phyloP scores from a whole-genome alignment of 192 early-diverging fungal genomes.

The Umbelopsis isabellina region DNA sequence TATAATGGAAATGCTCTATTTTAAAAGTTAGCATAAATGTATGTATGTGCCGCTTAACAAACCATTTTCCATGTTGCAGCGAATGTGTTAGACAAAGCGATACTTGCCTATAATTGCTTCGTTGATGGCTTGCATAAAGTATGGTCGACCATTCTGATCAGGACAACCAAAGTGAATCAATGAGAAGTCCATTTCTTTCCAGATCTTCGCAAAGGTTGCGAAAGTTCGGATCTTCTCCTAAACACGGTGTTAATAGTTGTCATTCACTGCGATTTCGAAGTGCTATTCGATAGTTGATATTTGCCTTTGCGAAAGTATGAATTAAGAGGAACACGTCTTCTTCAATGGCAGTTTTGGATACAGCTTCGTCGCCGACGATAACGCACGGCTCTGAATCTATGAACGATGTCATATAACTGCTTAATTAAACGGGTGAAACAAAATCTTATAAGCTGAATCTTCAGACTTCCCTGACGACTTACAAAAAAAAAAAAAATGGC shows the following conservation, averaged over 20 bases:
- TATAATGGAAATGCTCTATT: not conserved
- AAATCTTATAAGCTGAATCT: not conserved
- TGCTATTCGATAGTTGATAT: no score
- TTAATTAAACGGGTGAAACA: no score
- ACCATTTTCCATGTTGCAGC: not conserved
- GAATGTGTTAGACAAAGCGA: slow-evolving; percentile 24
- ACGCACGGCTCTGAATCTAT: slow-evolving; percentile 5
- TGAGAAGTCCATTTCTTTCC: slow-evolving; percentile 58
- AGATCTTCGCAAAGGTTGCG: slow-evolving; percentile 50
- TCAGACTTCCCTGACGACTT: not conserved
- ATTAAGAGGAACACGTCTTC: not conserved
- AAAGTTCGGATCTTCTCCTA: slow-evolving; percentile 21
- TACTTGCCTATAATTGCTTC: slow-evolving; percentile 49
- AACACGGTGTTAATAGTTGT: not conserved
- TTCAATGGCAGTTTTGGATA: slow-evolving; percentile 6
- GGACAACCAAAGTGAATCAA: slow-evolving; percentile 62
- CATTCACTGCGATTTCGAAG: not conserved
- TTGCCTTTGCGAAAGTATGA: not conserved
- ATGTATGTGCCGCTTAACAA: no score
- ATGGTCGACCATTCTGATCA: slow-evolving; percentile 55
- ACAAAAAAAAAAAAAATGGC: not conserved
- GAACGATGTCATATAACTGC: not conserved
- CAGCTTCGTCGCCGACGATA: slow-evolving; percentile 6
- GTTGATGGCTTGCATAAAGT: slow-evolving; percentile 58
- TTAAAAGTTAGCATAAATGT: not conserved